Evolutionary conservation across 768 basidiomycete genomes (phyloP).

Genomic region (Pleurotus pulmonarius): DNA sequence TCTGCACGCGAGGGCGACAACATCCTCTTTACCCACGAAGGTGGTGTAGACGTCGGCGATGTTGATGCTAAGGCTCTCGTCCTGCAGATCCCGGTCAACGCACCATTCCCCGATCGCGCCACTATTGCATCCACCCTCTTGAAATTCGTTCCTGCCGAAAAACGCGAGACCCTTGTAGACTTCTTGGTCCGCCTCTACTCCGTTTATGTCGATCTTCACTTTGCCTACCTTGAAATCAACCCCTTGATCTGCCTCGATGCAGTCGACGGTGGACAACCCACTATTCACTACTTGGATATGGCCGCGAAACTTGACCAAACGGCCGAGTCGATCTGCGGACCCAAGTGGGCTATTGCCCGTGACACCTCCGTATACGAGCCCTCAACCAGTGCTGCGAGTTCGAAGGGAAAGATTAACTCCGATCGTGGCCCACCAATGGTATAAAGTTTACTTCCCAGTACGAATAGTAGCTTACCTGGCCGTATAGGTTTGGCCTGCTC

Average conservation of each 20-base stretch:
- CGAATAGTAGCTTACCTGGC: no score
- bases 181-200: conserved; percentile 94
- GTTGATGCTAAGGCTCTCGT: conserved; percentile 96
- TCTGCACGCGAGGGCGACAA: conserved; percentile 91
- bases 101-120: conserved; percentile 80
- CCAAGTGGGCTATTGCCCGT: conserved; percentile 98
- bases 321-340: conserved; percentile 95
- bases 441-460: conserved; percentile 15
- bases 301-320: conserved; percentile 99
- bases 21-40: conserved; percentile 98
- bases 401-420: conserved; percentile 59
- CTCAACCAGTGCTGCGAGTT: conserved; percentile 34
- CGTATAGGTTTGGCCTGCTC: conserved; percentile 75
- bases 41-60: conserved; percentile 98
- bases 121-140: conserved; percentile 75
- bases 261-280: conserved; percentile 57
- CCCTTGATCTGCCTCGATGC: conserved; percentile 93
- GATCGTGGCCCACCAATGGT: conserved; percentile 98
- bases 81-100: conserved; percentile 73
- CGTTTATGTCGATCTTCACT: conserved; percentile 98
- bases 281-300: conserved; percentile 97
- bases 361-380: conserved; percentile 77
- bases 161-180: conserved; percentile 91
- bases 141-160: conserved; percentile 74
- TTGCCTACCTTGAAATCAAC: conserved; percentile 99